Base-by-base conservation (phyloP, 805 yeast genomes). In the Metschnikowia gruessii region DNA sequence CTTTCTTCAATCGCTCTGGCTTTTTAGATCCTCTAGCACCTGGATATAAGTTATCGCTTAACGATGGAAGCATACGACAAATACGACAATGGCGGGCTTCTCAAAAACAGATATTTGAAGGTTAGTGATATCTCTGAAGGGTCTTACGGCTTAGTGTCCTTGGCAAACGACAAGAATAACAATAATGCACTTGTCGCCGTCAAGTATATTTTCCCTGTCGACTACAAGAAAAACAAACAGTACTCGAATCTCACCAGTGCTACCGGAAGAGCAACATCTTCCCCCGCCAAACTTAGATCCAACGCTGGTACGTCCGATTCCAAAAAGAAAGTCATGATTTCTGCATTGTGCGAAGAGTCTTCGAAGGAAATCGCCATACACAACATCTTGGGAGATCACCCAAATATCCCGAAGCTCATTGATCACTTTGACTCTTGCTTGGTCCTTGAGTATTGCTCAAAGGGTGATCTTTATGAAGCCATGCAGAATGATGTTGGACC, bases 141-240 rank as follows among this genome's bases (percentile, higher is more conserved):
- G 26, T 88, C 97, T 0, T 92, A 88, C 65, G 98, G 98, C 42
- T 78, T 86, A 39, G 98, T 92, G 8, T 82, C 95, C 2, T 74
- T 92, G 21, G 97, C 96, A 9, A 82, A 81, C 57, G 96, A 92
- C 63, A 73, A 75, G 21, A 66, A 70, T 32, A 49, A 61, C 26
- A 56, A 62, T 26, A 58, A 72, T 51, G 69, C 72, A 45, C 66
- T 86, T 40, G 95, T 87, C 24, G 98, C 97, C 2, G 81, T 92
- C 50, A 91, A 92, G 67, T 87, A 87, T 62, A 84, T 90, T 45
- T 83, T 81, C 56, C 84, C 87, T 17, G 59, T 77, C 19, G 78
- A 77, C 36, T 70, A 72, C 46, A 67, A 68, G 50, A 40, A 32
- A 40, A 35, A 42, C 33, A 57, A 63, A 38, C 55, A 54, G 39